These are phyloP conservation scores for Talaromyces sp. DNA, from an alignment of 2,329 filamentous ascomycete genomes.

Conservation along the genomic window DNA sequence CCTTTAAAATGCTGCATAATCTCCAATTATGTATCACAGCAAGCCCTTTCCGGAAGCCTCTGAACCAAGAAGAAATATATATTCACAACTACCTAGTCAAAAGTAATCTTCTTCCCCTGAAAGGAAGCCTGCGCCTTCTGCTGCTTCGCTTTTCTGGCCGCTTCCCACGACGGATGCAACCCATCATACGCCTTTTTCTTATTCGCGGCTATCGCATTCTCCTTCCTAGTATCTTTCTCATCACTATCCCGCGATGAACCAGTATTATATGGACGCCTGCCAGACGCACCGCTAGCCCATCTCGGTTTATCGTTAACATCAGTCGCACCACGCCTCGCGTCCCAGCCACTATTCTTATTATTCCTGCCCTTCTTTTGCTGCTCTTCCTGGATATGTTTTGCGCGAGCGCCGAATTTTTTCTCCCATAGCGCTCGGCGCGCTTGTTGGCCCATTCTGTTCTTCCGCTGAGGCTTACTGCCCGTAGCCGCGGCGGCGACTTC, in stretches of 20 bases:
- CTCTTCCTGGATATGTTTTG: conserved; percentile 55
- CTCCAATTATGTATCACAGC: not conserved
- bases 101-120: conserved; percentile 61
- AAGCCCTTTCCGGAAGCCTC: not conserved
- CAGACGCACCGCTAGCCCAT: conserved; percentile 23
- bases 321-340: conserved; percentile 57
- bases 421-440: conserved; percentile 62
- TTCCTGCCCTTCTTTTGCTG: conserved; percentile 25
- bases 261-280: conserved; percentile 20
- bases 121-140: conserved; percentile 55
- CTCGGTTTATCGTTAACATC: conserved; percentile 24
- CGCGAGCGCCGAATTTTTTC: conserved; percentile 59
- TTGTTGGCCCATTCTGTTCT: conserved; percentile 63
- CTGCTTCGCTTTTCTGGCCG: conserved; percentile 59
- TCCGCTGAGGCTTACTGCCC: conserved; percentile 41
- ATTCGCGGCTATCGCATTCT: conserved; percentile 19
- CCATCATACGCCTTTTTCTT: conserved; percentile 39
- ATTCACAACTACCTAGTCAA: conserved; percentile 49
- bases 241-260: conserved; percentile 4
- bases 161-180: conserved; percentile 65
- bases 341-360: conserved; percentile 56
- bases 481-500: conserved; percentile 51
- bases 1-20: not conserved
- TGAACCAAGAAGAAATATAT: not conserved
- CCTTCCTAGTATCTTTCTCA: conserved; percentile 26